Conservation (phyloP, 345 rosid genomes). For the Populus nigra region DNA sequence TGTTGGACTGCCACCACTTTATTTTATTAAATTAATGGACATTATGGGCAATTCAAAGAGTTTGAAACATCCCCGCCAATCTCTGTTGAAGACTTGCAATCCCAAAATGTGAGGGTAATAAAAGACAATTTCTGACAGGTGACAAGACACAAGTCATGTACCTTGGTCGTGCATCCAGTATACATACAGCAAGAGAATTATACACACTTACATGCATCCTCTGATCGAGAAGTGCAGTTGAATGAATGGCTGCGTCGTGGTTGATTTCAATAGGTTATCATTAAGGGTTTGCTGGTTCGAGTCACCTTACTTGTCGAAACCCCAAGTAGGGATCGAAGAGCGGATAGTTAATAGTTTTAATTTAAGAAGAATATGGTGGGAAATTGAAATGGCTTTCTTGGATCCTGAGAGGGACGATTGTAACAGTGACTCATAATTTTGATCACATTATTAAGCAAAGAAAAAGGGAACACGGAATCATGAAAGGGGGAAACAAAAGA, state of each 20-base stretch:
- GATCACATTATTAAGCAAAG: conserved; percentile 30
- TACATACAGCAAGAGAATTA: too few relatives aligned
- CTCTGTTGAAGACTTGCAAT: background rate
- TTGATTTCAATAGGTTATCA: too few relatives aligned
- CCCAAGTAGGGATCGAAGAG: background rate
- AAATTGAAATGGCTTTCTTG: conserved; percentile 39
- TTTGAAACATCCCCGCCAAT: conserved; percentile 14
- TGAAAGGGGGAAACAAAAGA: conserved; percentile 42
- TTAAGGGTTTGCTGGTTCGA: too few relatives aligned
- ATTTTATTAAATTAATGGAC: background rate
- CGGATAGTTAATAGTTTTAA: too few relatives aligned
- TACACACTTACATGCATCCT: too few relatives aligned
- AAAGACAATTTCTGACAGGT: too few relatives aligned
- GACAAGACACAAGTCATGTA: too few relatives aligned
- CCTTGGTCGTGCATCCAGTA: too few relatives aligned
- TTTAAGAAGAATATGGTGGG: conserved; percentile 26
- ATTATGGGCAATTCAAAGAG: background rate
- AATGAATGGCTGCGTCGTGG: too few relatives aligned
- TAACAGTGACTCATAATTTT: conserved; percentile 20
- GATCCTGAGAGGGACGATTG: conserved; percentile 59
- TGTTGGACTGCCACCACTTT: too few relatives aligned
- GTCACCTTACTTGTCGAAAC: background rate
- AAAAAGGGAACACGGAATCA: conserved; percentile 51
- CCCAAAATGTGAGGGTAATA: background rate
- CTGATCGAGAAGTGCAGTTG: too few relatives aligned